phyloP scores from a whole-genome alignment of 192 early-diverging fungal species.

The Rhizophagus sp. region DNA sequence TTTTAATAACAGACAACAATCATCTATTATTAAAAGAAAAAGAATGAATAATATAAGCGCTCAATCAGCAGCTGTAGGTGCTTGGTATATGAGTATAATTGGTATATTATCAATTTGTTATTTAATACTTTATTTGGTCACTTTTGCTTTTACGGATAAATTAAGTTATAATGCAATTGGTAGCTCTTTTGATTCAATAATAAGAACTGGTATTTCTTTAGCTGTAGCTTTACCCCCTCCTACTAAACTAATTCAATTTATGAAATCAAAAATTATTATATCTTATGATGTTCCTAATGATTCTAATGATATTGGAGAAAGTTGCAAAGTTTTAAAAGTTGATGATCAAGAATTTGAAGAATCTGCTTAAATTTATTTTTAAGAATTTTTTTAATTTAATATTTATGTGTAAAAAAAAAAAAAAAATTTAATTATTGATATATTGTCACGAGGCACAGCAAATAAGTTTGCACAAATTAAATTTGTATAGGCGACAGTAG shows the following conservation, averaged over 20 bases:
- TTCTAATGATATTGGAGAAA: neutral
- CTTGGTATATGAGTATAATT: constrained; percentile 14
- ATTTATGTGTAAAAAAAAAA: too few relatives aligned
- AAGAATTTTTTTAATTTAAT: too few relatives aligned
- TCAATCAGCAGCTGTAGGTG: constrained; percentile 15
- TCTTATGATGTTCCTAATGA: neutral
- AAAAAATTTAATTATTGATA: too few relatives aligned
- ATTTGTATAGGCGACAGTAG: too few relatives aligned
- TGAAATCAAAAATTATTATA: constrained; percentile 13
- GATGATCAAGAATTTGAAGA: too few relatives aligned
- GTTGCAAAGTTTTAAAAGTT: too few relatives aligned
- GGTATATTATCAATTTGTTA: constrained; percentile 13
- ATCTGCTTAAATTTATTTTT: too few relatives aligned
- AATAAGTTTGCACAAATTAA: too few relatives aligned
- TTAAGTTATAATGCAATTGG: neutral
- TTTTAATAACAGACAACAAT: neutral
- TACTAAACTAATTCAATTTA: neutral
- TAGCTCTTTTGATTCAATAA: neutral
- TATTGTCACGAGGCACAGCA: too few relatives aligned
- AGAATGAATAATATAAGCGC: constrained; percentile 12
- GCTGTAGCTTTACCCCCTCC: constrained; percentile 17
- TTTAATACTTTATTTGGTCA: constrained; percentile 2
- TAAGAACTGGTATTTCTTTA: neutral
- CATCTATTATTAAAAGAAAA: neutral
- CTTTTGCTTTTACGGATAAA: neutral